A percentile compares a stretch with the other conserved stretches of the same genome.
Evolutionary conservation across 495 filamentous ascomycete species (phyloP).

Genomic region (Geopyxis carbonaria): DNA sequence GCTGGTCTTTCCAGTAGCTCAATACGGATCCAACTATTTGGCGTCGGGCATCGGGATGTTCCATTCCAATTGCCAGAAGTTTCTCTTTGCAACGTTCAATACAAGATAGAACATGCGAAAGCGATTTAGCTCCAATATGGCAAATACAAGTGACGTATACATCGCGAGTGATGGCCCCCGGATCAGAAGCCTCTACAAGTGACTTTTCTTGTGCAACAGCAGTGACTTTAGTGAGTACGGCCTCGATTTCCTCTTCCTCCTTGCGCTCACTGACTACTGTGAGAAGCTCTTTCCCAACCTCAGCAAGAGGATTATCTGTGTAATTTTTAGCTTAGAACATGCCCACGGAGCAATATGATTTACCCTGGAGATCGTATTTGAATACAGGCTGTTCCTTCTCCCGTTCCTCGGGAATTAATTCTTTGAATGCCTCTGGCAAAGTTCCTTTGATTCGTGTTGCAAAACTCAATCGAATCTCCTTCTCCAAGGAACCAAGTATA

Average conservation of each 20-base stretch:
- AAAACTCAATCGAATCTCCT: conserved; percentile 93
- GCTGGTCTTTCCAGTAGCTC: conserved; percentile 83
- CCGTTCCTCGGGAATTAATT: conserved; percentile 65
- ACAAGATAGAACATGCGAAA: conserved; percentile 87
- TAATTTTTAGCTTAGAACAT: no score
- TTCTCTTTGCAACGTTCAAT: conserved; percentile 93
- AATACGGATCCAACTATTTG: conserved; percentile 86
- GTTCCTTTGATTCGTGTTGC: conserved; percentile 90
- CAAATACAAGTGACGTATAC: conserved; percentile 85
- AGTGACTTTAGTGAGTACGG: conserved; percentile 59
- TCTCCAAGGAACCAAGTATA: conserved; percentile 76
- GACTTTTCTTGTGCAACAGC: conserved; percentile 48
- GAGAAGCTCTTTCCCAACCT: conserved; percentile 63
- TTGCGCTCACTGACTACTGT: conserved; percentile 67
- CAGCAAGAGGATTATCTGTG: conserved; percentile 62
- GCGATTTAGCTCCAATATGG: conserved; percentile 79
- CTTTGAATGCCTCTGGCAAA: conserved; percentile 67
- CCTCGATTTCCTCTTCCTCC: conserved; percentile 61
- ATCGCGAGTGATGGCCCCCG: conserved; percentile 68
- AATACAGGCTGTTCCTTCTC: conserved; percentile 89
- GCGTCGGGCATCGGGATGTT: conserved; percentile 51
- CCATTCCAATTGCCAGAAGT: conserved; percentile 56
- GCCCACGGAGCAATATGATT: conserved; percentile 24
- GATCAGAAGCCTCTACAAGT: conserved; percentile 39
- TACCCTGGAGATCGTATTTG: conserved; percentile 71